A percentile compares a stretch with the other conserved stretches of the same genome.
phyloP scores from a whole-genome alignment of 2,329 filamentous ascomycete species.

The Sporothrix schenckii region DNA sequence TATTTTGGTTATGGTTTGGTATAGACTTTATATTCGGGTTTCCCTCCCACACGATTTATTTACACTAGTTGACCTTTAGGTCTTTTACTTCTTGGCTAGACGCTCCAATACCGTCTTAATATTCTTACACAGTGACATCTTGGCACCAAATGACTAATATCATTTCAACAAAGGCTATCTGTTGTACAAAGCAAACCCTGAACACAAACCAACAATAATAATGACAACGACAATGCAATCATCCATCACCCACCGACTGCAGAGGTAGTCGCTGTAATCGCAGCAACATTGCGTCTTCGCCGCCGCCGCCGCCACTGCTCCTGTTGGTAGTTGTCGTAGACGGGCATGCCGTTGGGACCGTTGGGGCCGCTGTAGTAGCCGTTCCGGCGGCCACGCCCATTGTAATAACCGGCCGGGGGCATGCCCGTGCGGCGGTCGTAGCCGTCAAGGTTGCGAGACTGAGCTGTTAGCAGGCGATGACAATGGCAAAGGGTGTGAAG shows the following conservation, averaged over 20 bases:
- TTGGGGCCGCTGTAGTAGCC: slow-evolving; percentile 4
- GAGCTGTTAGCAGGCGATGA: not conserved
- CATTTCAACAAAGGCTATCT: not conserved
- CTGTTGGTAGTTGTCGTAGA: not conserved
- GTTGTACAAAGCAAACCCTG: not conserved
- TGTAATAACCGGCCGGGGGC: not conserved
- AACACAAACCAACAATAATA: not conserved
- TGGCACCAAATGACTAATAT: no score
- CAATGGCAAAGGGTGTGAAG: no score
- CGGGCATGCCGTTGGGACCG: not conserved
- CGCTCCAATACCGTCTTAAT: not conserved
- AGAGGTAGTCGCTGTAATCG: not conserved
- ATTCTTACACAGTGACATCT: not conserved
- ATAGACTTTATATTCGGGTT: slow-evolving; percentile 14
- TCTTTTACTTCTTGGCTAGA: not conserved
- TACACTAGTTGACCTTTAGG: not conserved
- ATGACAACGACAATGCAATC: no score
- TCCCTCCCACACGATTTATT: not conserved
- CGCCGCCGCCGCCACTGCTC: no score
- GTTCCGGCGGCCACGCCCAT: not conserved
- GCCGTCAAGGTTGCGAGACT: slow-evolving; percentile 13
- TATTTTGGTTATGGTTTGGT: not conserved
- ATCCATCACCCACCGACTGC: not conserved
- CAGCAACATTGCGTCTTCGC: not conserved
- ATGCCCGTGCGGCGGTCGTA: slow-evolving; percentile 1